Conservation (phyloP, 1,284 basidiomycete genomes). For the Ustilago sp. region DNA sequence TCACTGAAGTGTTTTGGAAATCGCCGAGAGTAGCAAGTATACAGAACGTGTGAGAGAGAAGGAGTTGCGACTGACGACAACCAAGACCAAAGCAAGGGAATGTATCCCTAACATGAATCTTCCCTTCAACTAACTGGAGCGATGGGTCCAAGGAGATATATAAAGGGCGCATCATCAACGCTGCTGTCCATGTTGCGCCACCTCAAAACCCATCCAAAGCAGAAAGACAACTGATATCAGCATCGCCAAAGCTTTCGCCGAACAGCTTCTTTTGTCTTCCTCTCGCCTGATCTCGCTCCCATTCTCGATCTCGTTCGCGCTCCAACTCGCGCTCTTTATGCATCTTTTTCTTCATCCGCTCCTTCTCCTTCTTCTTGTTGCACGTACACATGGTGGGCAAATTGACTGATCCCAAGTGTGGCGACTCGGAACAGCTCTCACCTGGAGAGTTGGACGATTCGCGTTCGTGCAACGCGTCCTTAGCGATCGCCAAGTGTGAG, state of each 20-base stretch:
- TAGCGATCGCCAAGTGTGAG: conserved; percentile 15
- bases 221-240: conserved; percentile 43
- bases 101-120: too few species aligned
- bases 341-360: conserved; percentile 47
- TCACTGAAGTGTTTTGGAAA: too few species aligned
- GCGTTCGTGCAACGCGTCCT: conserved; percentile 28
- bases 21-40: neutral
- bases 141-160: neutral
- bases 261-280: conserved; percentile 48
- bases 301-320: conserved; percentile 51
- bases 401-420: conserved; percentile 16
- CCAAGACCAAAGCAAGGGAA: neutral
- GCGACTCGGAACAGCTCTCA: conserved; percentile 46
- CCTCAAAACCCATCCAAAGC: conserved; percentile 43
- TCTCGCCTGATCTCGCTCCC: conserved; percentile 48
- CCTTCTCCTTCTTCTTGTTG: conserved; percentile 53
- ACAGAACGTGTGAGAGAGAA: neutral
- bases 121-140: too few species aligned
- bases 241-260: conserved; percentile 49
- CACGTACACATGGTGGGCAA: conserved; percentile 39
- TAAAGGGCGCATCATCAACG: conserved; percentile 7
- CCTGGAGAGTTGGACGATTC: conserved; percentile 45
- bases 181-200: conserved; percentile 9
- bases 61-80: neutral
- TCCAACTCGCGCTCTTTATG: conserved; percentile 51